Conservation (phyloP, 768 basidiomycete genomes). For the Pisolithus marmoratus region DNA sequence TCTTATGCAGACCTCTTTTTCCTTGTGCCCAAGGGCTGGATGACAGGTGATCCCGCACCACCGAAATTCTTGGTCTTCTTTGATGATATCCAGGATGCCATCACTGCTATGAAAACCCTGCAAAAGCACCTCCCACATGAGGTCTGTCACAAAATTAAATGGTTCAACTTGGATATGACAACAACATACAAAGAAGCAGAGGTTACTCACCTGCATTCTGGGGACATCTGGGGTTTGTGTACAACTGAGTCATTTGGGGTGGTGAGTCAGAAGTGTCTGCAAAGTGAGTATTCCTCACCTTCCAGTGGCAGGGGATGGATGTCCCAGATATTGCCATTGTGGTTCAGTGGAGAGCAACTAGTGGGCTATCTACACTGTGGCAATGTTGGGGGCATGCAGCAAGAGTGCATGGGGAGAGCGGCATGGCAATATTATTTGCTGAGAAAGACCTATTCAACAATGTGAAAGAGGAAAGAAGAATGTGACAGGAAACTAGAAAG, state of each 20-base stretch:
- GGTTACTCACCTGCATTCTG: constrained; percentile 11
- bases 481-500: constrained; percentile 1
- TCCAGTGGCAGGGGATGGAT: constrained; percentile 28
- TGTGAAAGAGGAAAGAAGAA: constrained; percentile 1
- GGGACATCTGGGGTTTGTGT: constrained; percentile 22
- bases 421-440: constrained; percentile 20
- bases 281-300: too few species aligned
- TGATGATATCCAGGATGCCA: too few species aligned
- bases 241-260: constrained; percentile 32
- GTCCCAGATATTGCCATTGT: constrained; percentile 29
- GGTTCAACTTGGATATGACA: too few species aligned
- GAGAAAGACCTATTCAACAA: constrained; percentile 25
- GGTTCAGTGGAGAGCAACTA: constrained; percentile 28
- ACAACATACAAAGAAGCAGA: constrained; percentile 1
- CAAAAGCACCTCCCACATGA: too few species aligned
- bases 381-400: constrained; percentile 31
- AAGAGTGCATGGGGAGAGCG: constrained; percentile 3
- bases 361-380: constrained; percentile 22
- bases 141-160: too few species aligned
- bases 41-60: too few species aligned
- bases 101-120: too few species aligned
- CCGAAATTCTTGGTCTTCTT: too few species aligned
- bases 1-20: too few species aligned
- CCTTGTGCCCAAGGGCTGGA: too few species aligned
- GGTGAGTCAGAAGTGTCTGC: constrained; percentile 14